A percentile compares a stretch with the other conserved stretches of the same genome.
These are phyloP conservation scores for Cystobasidium pallidum DNA, from an alignment of 1,284 basidiomycete species.

Conservation along the genomic window DNA sequence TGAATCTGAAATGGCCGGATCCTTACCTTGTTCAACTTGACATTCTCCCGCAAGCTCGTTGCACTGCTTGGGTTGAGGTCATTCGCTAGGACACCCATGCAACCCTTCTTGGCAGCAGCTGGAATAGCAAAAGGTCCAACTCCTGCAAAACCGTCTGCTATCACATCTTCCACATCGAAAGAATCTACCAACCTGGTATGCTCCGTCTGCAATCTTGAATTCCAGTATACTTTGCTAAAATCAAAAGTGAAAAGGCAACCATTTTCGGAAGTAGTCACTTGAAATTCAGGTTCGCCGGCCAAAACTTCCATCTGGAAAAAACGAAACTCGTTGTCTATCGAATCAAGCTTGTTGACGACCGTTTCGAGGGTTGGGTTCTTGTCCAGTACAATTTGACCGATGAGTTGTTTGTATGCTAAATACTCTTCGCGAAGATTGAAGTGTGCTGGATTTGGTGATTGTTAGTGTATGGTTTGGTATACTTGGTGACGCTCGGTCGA, in stretches of 20 bases:
- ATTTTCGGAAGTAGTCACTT: slow-evolving; percentile 82
- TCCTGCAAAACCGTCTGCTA: slow-evolving; percentile 95
- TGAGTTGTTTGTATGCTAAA: slow-evolving; percentile 84
- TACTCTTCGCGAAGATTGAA: slow-evolving; percentile 89
- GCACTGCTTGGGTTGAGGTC: slow-evolving; percentile 90
- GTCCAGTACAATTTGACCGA: slow-evolving; percentile 88
- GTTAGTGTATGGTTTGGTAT: not conserved
- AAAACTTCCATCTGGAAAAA: slow-evolving; percentile 97
- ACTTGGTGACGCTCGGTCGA: slow-evolving; percentile 57
- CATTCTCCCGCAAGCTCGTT: slow-evolving; percentile 76
- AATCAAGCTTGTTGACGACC: slow-evolving; percentile 93
- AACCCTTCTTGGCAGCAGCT: slow-evolving; percentile 79
- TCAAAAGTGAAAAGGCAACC: slow-evolving; percentile 90
- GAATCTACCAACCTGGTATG: slow-evolving; percentile 80
- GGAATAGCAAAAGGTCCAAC: slow-evolving; percentile 97
- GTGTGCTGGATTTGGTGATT: slow-evolving; percentile 62
- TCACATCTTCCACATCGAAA: slow-evolving; percentile 63
- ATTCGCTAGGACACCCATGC: slow-evolving; percentile 79
- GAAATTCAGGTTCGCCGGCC: slow-evolving; percentile 82
- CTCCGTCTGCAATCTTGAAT: slow-evolving; percentile 88
- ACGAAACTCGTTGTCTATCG: slow-evolving; percentile 83
- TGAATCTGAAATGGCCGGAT: too few relatives aligned
- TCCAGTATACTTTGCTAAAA: slow-evolving; percentile 96
- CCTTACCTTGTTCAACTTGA: slow-evolving; percentile 71
- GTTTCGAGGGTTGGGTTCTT: slow-evolving; percentile 68